Conservation (phyloP, 2,329 filamentous ascomycete genomes). For the Lasiodiplodia citricola region DNA sequence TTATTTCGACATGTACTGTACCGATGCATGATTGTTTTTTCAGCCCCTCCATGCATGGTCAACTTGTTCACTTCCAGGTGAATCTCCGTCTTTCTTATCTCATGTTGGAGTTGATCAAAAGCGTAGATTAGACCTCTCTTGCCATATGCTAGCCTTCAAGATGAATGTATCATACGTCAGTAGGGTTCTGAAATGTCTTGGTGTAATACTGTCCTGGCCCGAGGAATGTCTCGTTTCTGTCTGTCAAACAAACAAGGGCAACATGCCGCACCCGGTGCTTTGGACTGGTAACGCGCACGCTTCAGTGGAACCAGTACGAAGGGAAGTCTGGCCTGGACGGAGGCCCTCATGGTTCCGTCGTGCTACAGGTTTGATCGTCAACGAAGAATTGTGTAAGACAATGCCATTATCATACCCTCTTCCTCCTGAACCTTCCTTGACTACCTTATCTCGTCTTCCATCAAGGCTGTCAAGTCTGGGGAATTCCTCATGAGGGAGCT, state of each 20-base stretch:
- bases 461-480: conserved; percentile 38
- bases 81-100: too few species aligned
- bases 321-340: conserved; percentile 45
- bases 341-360: conserved; percentile 50
- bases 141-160: background rate
- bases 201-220: background rate
- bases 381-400: conserved; percentile 53
- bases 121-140: background rate
- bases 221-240: background rate
- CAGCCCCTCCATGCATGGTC: too few species aligned
- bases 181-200: background rate
- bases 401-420: conserved; percentile 47
- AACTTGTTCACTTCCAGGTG: too few species aligned
- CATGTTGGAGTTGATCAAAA: too few species aligned
- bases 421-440: conserved; percentile 44
- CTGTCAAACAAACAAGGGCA: background rate
- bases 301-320: conserved; percentile 5
- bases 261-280: conserved; percentile 14
- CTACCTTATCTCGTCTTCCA: conserved; percentile 46
- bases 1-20: background rate
- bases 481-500: conserved; percentile 35
- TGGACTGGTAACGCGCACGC: conserved; percentile 8
- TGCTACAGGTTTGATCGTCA: conserved; percentile 52
- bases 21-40: too few species aligned
- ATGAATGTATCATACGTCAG: background rate